A percentile compares a stretch with the other conserved stretches of the same genome.
These are phyloP conservation scores for Penicillium frequentans DNA, from an alignment of 2,329 filamentous ascomycete genomes.

Conservation along the genomic window DNA sequence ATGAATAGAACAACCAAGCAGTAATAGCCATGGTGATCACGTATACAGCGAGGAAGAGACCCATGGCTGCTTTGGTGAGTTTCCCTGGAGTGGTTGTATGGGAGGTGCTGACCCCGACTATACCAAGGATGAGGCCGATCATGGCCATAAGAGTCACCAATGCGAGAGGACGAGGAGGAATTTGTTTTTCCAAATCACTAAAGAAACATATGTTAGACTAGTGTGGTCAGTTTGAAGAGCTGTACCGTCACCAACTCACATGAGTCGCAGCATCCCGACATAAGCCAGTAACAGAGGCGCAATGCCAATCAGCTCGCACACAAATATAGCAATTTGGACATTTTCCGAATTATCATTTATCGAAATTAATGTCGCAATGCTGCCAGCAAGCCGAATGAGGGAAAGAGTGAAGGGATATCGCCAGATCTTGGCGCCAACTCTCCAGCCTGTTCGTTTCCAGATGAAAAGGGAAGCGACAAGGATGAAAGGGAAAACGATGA, in stretches of 20 bases:
- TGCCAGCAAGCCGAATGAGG: constrained; percentile 30
- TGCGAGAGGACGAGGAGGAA: constrained; percentile 13
- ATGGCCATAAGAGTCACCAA: constrained; percentile 12
- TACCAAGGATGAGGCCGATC: constrained; percentile 27
- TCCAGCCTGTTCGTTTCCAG: constrained; percentile 29
- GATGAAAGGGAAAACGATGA: constrained; percentile 28
- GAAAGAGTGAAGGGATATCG: constrained; percentile 28
- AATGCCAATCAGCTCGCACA: constrained; percentile 32
- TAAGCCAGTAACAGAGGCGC: constrained; percentile 29
- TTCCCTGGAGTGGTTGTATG: constrained; percentile 5
- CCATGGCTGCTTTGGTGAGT: constrained; percentile 25
- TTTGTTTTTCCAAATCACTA: constrained; percentile 13
- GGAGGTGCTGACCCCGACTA: constrained; percentile 20
- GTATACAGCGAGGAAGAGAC: constrained; percentile 24
- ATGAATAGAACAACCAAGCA: constrained; percentile 13
- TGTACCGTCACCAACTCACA: constrained; percentile 18
- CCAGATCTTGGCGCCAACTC: constrained; percentile 29
- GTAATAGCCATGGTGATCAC: constrained; percentile 15
- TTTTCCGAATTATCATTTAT: constrained; percentile 21
- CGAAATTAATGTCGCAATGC: constrained; percentile 23
- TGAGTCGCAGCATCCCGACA: constrained; percentile 27
- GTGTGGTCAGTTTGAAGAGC: neutral
- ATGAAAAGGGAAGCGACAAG: constrained; percentile 26
- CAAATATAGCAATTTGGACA: constrained; percentile 20
- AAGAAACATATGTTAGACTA: neutral